phyloP scores from a whole-genome alignment of 225 moss, liverwort and hornwort genomes.

The Asterella californica region DNA sequence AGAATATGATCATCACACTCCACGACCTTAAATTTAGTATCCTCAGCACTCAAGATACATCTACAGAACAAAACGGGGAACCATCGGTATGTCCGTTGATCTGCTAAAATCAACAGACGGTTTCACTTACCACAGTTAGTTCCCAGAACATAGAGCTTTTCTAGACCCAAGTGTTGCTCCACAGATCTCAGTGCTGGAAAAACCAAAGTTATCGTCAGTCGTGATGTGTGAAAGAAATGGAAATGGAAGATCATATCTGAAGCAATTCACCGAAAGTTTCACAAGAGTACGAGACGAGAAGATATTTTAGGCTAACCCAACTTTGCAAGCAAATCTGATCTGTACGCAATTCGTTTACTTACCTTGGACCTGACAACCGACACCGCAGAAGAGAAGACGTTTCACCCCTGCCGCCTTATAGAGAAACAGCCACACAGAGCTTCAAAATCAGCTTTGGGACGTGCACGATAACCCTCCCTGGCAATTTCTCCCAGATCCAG shows the following conservation, averaged over 20 bases:
- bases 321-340: background rate
- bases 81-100: too few species aligned
- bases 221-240: background rate
- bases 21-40: background rate
- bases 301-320: background rate
- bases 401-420: constrained; percentile 90
- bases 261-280: background rate
- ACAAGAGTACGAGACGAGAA: background rate
- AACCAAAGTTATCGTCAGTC: background rate
- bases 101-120: background rate
- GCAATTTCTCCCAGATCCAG: background rate
- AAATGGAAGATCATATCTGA: background rate
- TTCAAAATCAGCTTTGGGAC: background rate
- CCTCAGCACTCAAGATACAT: background rate
- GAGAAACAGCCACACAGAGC: background rate
- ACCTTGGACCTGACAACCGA: constrained; percentile 99
- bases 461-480: background rate
- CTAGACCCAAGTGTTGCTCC: constrained; percentile 84
- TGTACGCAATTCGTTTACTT: background rate
- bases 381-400: constrained; percentile 95
- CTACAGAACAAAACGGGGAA: background rate
- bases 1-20: background rate
- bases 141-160: constrained; percentile 91
- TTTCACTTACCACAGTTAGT: constrained; percentile 91
- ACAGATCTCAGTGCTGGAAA: constrained; percentile 77